A percentile compares a stretch with the other conserved stretches of the same genome.
Conservation (phyloP, 2,329 filamentous ascomycete species). For the Penicillium corylophilum region DNA sequence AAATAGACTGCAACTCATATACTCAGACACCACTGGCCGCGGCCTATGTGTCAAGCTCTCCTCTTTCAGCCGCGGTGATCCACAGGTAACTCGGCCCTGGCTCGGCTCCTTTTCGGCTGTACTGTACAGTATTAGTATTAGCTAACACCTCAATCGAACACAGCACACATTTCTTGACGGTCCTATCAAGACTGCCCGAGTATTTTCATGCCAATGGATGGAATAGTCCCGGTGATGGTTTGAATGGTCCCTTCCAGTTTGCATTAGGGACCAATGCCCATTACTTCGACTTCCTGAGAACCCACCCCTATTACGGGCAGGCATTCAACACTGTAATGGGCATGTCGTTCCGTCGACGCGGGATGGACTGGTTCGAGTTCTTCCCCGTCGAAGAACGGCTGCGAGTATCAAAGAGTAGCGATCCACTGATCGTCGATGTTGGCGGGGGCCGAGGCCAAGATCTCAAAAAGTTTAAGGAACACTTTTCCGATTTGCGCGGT, state of each 20-base stretch:
- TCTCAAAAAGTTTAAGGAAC: slow-evolving; percentile 7
- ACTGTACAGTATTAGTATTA: no score
- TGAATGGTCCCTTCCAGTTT: slow-evolving; percentile 9
- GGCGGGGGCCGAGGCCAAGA: slow-evolving; percentile 12
- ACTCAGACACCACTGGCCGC: slow-evolving; percentile 5
- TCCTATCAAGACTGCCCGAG: slow-evolving; percentile 13
- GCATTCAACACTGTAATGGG: slow-evolving; percentile 19
- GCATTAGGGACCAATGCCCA: slow-evolving; percentile 6
- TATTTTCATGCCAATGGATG: slow-evolving; percentile 14
- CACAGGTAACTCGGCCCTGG: slow-evolving; percentile 8
- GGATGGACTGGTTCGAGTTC: slow-evolving; percentile 9
- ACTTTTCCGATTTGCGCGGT: slow-evolving; percentile 7
- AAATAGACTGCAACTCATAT: slow-evolving; percentile 3
- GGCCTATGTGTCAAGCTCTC: slow-evolving; percentile 13
- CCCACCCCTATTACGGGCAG: background rate
- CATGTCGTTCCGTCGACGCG: slow-evolving; percentile 9
- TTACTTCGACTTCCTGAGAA: slow-evolving; percentile 15
- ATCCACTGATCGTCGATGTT: slow-evolving; percentile 13
- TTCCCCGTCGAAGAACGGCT: slow-evolving; percentile 8
- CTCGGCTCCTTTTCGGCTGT: background rate
- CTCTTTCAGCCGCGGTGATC: slow-evolving; percentile 14
- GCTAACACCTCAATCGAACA: background rate
- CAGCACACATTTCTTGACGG: slow-evolving; percentile 15
- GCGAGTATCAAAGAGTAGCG: background rate
- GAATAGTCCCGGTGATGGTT: slow-evolving; percentile 9